Conservation (phyloP, 805 yeast species). For the Starmera caribaea region DNA sequence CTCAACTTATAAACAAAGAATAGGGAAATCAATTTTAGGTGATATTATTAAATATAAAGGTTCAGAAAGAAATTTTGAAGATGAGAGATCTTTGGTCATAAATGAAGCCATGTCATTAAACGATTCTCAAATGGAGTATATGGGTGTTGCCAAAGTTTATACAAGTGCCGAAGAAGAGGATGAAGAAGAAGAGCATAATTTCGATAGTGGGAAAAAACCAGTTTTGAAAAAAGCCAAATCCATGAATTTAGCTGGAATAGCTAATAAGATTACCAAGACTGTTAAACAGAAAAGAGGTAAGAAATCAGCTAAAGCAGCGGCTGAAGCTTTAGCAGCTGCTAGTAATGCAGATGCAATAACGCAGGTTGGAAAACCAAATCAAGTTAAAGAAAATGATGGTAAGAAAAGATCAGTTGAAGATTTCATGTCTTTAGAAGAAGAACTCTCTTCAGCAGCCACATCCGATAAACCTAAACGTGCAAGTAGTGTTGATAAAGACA, state of each 20-base stretch:
- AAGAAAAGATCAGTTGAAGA: conserved; percentile 7
- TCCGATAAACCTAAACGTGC: conserved; percentile 6
- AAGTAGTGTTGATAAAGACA: conserved; percentile 6
- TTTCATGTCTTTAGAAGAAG: conserved; percentile 3
- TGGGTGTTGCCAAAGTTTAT: neutral
- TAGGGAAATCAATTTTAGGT: conserved; percentile 70
- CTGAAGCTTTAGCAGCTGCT: conserved; percentile 2
- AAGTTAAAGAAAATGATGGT: conserved; percentile 2
- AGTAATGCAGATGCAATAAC: conserved; percentile 10
- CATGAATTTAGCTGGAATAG: neutral
- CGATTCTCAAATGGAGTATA: conserved; percentile 1
- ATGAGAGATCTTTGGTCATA: conserved; percentile 53
- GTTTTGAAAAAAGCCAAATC: too few relatives aligned
- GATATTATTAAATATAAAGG: conserved; percentile 71
- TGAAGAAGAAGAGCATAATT: neutral
- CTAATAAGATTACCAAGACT: conserved; percentile 18
- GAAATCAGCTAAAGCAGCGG: too few relatives aligned
- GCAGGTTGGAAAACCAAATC: neutral
- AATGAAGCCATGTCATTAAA: conserved; percentile 40
- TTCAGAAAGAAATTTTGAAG: conserved; percentile 64
- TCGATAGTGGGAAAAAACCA: too few relatives aligned
- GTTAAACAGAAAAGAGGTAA: too few relatives aligned
- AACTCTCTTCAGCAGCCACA: neutral
- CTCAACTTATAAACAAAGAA: conserved; percentile 54
- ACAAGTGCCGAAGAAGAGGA: conserved; percentile 2